A percentile compares a stretch with the other conserved stretches of the same genome.
Evolutionary conservation across 176 grass and related monocot genomes (phyloP).

Genomic region (Rhynchospora breviuscula): DNA sequence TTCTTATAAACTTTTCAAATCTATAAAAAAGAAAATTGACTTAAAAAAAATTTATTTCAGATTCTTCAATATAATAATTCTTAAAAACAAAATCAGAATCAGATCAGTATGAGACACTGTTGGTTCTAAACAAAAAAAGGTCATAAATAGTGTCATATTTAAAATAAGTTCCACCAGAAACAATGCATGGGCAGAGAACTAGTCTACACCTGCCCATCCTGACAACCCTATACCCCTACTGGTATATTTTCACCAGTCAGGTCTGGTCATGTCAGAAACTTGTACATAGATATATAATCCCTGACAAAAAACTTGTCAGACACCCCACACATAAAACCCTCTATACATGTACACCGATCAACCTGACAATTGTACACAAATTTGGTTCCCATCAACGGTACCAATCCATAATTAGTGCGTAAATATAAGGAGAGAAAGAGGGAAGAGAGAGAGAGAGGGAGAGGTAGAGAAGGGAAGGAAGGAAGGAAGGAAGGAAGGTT

Average conservation of each 20-base stretch:
- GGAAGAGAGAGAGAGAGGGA: background rate
- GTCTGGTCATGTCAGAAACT: background rate
- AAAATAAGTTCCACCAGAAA: background rate
- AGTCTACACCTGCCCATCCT: background rate
- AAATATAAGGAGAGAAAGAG: background rate
- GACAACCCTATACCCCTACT: background rate
- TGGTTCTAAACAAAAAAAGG: background rate
- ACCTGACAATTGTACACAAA: background rate
- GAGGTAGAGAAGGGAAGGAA: background rate
- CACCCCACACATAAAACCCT: background rate
- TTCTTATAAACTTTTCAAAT: background rate
- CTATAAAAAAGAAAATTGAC: background rate
- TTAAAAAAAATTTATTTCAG: background rate
- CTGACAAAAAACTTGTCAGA: background rate
- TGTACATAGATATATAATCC: background rate
- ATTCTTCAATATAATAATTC: background rate
- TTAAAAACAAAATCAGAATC: background rate
- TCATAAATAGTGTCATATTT: background rate
- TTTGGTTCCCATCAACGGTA: background rate
- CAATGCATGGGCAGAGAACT: background rate
- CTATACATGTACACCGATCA: background rate
- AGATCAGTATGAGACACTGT: background rate
- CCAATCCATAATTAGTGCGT: background rate
- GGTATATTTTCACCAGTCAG: constrained; percentile 4
- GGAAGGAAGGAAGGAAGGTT: background rate